Conservation (phyloP, 768 basidiomycete genomes). For the Mycena venus region DNA sequence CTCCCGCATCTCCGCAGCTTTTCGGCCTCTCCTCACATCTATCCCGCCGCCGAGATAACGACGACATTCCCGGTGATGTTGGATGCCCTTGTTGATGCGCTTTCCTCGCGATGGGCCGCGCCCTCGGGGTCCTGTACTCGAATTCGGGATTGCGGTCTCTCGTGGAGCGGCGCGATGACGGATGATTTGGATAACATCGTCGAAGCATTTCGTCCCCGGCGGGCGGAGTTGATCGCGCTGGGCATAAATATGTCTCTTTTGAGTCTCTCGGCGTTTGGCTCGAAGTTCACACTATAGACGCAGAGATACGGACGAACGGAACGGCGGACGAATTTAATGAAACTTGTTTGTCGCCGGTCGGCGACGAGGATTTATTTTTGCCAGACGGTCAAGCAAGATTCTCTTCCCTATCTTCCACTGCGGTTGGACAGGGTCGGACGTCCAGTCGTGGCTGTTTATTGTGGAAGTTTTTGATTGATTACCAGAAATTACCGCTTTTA, state of each 20-base stretch:
- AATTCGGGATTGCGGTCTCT: background rate
- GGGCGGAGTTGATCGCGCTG: background rate
- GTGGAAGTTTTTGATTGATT: no score
- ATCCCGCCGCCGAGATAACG: background rate
- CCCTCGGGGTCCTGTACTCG: background rate
- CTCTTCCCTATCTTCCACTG: no score
- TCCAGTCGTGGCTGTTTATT: no score
- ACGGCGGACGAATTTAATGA: no score
- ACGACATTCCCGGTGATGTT: slow-evolving; percentile 1
- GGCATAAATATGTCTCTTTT: background rate
- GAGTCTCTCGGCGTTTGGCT: no score
- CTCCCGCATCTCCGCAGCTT: background rate
- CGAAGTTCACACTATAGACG: no score
- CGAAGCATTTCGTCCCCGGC: background rate
- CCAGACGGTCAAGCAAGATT: no score
- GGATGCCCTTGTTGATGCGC: background rate
- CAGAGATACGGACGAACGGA: no score
- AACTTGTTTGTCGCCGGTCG: no score
- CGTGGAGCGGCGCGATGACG: background rate
- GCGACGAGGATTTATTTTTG: no score
- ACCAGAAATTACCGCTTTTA: no score
- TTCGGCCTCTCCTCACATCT: background rate
- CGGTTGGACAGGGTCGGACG: no score
- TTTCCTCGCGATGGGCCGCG: slow-evolving; percentile 1
- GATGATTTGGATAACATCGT: background rate